phyloP scores from a whole-genome alignment of 1,139 yeast species.

The Yamadazyma triangularis region DNA sequence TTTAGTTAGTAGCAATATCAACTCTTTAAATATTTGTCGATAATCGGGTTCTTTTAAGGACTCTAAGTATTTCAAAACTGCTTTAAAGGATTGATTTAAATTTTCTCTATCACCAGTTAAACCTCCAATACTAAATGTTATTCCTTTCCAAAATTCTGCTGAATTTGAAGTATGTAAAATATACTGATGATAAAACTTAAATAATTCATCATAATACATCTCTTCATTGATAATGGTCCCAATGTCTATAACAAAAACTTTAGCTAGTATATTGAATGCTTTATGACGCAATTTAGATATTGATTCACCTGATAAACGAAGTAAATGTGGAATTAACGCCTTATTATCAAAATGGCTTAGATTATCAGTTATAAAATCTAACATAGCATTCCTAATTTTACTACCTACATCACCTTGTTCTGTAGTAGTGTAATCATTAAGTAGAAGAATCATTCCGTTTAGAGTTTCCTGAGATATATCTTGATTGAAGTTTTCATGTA shows the following conservation, averaged over 20 bases:
- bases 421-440: constrained; percentile 65
- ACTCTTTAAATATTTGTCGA: constrained; percentile 6
- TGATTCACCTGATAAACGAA: constrained; percentile 48
- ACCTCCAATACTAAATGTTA: constrained; percentile 57
- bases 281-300: constrained; percentile 26
- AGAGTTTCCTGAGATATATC: neutral
- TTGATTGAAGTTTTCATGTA: constrained; percentile 6
- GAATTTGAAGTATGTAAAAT: constrained; percentile 7
- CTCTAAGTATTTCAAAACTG: constrained; percentile 33
- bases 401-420: constrained; percentile 81
- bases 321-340: constrained; percentile 26
- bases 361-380: constrained; percentile 27
- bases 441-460: constrained; percentile 14
- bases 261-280: constrained; percentile 18
- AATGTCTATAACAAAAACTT: constrained; percentile 5
- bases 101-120: constrained; percentile 48
- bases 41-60: constrained; percentile 5
- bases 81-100: constrained; percentile 40
- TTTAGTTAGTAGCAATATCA: constrained; percentile 15
- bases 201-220: constrained; percentile 23
- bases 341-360: constrained; percentile 9
- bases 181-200: constrained; percentile 14
- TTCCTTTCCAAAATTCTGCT: constrained; percentile 52
- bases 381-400: constrained; percentile 52
- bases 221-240: constrained; percentile 3